These are phyloP conservation scores for Paradendryphiella salina DNA, from an alignment of 2,329 filamentous ascomycete species.

Conservation along the genomic window DNA sequence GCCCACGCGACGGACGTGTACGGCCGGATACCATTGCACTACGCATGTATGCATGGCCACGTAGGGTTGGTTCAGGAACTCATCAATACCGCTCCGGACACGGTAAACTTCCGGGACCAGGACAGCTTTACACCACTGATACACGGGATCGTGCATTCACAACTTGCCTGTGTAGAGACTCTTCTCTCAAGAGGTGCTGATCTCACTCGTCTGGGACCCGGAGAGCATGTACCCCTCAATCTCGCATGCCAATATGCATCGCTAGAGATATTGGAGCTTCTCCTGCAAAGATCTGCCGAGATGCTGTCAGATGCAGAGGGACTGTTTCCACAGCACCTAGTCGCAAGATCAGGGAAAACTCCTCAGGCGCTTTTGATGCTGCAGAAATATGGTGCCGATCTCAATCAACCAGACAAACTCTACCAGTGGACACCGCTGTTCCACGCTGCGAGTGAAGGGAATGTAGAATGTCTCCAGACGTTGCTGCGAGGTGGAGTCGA, in stretches of 20 bases:
- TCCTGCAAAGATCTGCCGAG: slow-evolving; percentile 76
- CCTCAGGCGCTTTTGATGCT: slow-evolving; percentile 79
- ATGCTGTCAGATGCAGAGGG: slow-evolving; percentile 96
- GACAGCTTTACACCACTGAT: slow-evolving; percentile 97
- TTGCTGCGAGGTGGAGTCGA: slow-evolving; percentile 79
- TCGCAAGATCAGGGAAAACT: slow-evolving; percentile 83
- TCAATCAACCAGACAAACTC: slow-evolving; percentile 91
- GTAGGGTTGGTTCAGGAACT: slow-evolving; percentile 80
- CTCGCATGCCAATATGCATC: slow-evolving; percentile 93
- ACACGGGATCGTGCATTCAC: slow-evolving; percentile 88
- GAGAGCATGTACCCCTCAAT: slow-evolving; percentile 92
- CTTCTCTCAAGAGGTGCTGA: slow-evolving; percentile 78
- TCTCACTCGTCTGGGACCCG: slow-evolving; percentile 80
- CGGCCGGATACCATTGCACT: slow-evolving; percentile 88
- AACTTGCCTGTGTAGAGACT: slow-evolving; percentile 76
- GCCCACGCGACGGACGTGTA: slow-evolving; percentile 87
- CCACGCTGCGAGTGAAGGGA: slow-evolving; percentile 94
- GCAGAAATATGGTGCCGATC: slow-evolving; percentile 81
- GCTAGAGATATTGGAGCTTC: slow-evolving; percentile 77
- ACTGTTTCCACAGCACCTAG: slow-evolving; percentile 93
- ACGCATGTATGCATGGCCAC: slow-evolving; percentile 92
- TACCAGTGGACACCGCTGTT: slow-evolving; percentile 98
- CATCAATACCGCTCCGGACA: slow-evolving; percentile 68
- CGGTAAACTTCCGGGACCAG: slow-evolving; percentile 86
- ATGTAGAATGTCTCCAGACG: slow-evolving; percentile 81